Evolutionary conservation across 208 protist genomes (phyloP).

Genomic region (Leishmania major): DNA sequence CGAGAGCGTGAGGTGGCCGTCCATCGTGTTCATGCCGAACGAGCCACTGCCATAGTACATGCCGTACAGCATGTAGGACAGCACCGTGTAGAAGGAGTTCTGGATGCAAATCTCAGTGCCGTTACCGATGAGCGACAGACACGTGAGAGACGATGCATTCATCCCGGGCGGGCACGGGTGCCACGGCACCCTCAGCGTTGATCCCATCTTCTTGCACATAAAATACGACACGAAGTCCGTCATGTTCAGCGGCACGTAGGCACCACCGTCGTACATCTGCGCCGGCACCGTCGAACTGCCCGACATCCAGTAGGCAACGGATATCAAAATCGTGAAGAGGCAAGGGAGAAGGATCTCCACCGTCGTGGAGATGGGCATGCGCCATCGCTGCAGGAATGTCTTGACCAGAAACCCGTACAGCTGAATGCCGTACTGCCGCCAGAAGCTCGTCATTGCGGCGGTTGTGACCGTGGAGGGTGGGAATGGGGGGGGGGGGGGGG

Average conservation of each 20-base stretch:
- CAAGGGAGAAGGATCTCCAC: conserved; percentile 70
- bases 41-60: conserved; percentile 46
- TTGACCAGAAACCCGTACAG: conserved; percentile 75
- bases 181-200: conserved; percentile 23
- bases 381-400: conserved; percentile 56
- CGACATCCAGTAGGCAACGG: conserved; percentile 61
- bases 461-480: background rate
- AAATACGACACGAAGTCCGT: conserved; percentile 27
- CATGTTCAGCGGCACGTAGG: conserved; percentile 21
- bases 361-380: conserved; percentile 52
- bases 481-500: background rate
- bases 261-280: conserved; percentile 29
- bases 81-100: background rate
- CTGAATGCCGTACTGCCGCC: conserved; percentile 51
- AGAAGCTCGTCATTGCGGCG: conserved; percentile 8
- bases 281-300: conserved; percentile 25
- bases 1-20: conserved; percentile 58
- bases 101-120: conserved; percentile 38
- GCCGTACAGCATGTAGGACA: conserved; percentile 34
- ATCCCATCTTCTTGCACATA: conserved; percentile 24
- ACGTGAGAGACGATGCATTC: conserved; percentile 8
- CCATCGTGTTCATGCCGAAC: conserved; percentile 45
- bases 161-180: conserved; percentile 20
- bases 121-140: conserved; percentile 39
- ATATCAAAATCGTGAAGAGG: conserved; percentile 60